Evolutionary conservation across 495 filamentous ascomycete species (phyloP), one percentile per base, ranked within the genome.

Genomic region (Annulohypoxylon moriforme): DNA sequence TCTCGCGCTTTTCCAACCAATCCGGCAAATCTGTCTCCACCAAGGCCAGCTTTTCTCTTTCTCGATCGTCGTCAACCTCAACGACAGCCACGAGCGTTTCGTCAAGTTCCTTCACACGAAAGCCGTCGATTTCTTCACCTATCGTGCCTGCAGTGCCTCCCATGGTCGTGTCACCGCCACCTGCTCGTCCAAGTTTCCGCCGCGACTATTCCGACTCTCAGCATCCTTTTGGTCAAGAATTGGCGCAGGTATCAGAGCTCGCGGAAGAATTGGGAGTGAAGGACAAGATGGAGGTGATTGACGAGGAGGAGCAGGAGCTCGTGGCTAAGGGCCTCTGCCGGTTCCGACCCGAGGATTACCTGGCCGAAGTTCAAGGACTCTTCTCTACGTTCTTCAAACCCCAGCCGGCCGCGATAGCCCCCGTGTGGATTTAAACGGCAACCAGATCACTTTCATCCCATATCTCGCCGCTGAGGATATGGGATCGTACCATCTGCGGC

Each of bases 201-300:
- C 76, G 76, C 8, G 73, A 76, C 56, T 67, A 49, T 66, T 46
- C 76, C 24, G 79, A 78, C 18, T 64, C 70, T 22, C 73, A 75
- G n/a, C 78, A 85, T 66, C 90, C 90, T 10, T 93, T 93, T 74
- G 92, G 89, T 5, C 84, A 85, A n/a, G 92, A 94, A 78, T 82
- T 94, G 40, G 90, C 90, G 33, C 87, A 93, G 75, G 86, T 93
- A 3, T 85, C 90, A 50, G 92, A 94, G 80, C 86, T 98, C 10
- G 94, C 91, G 0, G 96, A 98, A 80, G 94, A 97, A 76, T 93
- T 92, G 64, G 91, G 92, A 14, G 85, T 85, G 60, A 85, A 87
- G 75, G 82, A 86, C 59, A 85, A 86, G 56, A 77, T 89, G 53
- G 88, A 90, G 55, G 77, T 88, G n/a, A 83, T 92, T 47, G 89